Percentiles rank a stretch among this genome's conserved stretches.
Conservation (phyloP, 345 rosid genomes). For the Psidium friedrichsthalianum region DNA sequence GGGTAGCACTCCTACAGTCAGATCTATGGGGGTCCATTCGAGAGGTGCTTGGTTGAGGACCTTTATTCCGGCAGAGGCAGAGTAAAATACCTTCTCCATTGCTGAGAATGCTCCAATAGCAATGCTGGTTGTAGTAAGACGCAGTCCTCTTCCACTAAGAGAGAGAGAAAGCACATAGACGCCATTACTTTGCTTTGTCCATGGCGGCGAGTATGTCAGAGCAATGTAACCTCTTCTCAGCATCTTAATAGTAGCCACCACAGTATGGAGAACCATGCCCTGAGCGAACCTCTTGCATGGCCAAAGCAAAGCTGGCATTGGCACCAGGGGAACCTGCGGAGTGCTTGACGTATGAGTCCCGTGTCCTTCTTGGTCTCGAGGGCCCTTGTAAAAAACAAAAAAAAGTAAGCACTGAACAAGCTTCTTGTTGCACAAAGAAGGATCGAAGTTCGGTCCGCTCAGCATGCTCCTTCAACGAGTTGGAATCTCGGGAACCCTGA, state of each 20-base stretch:
- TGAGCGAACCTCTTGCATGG: constrained; percentile 62
- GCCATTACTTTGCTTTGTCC: constrained; percentile 80
- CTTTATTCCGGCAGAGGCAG: constrained; percentile 83
- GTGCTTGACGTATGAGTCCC: constrained; percentile 84
- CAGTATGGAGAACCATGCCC: constrained; percentile 68
- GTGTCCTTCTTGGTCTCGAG: constrained; percentile 60
- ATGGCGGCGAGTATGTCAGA: constrained; percentile 84
- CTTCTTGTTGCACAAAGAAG: constrained; percentile 61
- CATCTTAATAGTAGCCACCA: constrained; percentile 75
- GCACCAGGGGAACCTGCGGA: constrained; percentile 54
- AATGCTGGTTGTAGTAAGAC: constrained; percentile 40
- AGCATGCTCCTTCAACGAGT: constrained; percentile 54
- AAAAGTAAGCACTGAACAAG: constrained; percentile 68
- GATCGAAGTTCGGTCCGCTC: constrained; percentile 48
- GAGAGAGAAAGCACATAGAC: constrained; percentile 81
- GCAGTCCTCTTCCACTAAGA: constrained; percentile 55
- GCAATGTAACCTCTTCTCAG: constrained; percentile 46
- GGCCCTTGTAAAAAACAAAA: no score
- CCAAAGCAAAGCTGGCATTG: constrained; percentile 61
- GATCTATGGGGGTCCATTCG: constrained; percentile 89
- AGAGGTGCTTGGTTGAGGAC: constrained; percentile 45
- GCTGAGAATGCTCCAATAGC: constrained; percentile 70
- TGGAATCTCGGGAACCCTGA: constrained; percentile 58
- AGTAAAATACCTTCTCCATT: constrained; percentile 62
- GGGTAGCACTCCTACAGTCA: constrained; percentile 94